phyloP scores from a whole-genome alignment of 1,139 yeast species.

The Scheffersomyces parashehatae region DNA sequence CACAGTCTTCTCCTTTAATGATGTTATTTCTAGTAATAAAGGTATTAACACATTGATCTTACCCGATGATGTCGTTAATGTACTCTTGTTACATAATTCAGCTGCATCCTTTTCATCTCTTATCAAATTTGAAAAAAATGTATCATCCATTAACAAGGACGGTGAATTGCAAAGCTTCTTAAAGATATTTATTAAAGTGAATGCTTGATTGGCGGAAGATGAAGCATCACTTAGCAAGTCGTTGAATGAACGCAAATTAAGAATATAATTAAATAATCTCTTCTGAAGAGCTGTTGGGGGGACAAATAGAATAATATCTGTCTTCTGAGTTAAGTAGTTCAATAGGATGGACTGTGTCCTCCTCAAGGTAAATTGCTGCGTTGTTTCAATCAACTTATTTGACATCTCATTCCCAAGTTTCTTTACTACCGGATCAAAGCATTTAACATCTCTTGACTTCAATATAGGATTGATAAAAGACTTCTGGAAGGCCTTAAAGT shows the following conservation, averaged over 20 bases:
- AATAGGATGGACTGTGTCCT: slow-evolving; percentile 66
- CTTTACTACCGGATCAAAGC: slow-evolving; percentile 50
- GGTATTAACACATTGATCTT: slow-evolving; percentile 58
- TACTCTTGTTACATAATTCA: slow-evolving; percentile 18
- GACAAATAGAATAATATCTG: slow-evolving; percentile 78
- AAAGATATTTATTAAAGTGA: slow-evolving; percentile 71
- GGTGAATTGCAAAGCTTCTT: slow-evolving; percentile 88
- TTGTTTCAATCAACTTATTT: slow-evolving; percentile 58
- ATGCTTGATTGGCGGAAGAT: slow-evolving; percentile 44
- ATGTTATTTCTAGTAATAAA: slow-evolving; percentile 48
- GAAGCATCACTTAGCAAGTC: slow-evolving; percentile 20
- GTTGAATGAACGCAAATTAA: slow-evolving; percentile 42
- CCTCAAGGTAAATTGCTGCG: slow-evolving; percentile 70
- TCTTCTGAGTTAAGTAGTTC: slow-evolving; percentile 70
- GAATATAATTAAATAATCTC: slow-evolving; percentile 52
- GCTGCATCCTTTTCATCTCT: slow-evolving; percentile 12
- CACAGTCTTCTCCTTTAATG: slow-evolving; percentile 70
- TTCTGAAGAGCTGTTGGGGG: slow-evolving; percentile 70
- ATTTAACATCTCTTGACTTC: slow-evolving; percentile 71
- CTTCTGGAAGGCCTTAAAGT: slow-evolving; percentile 61
- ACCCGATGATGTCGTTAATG: slow-evolving; percentile 38
- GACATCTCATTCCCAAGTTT: slow-evolving; percentile 64
- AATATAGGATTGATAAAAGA: slow-evolving; percentile 71
- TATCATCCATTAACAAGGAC: slow-evolving; percentile 51
- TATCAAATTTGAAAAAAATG: slow-evolving; percentile 25